Conservation (phyloP, 495 filamentous ascomycete species). For the Patellaria atrata region DNA sequence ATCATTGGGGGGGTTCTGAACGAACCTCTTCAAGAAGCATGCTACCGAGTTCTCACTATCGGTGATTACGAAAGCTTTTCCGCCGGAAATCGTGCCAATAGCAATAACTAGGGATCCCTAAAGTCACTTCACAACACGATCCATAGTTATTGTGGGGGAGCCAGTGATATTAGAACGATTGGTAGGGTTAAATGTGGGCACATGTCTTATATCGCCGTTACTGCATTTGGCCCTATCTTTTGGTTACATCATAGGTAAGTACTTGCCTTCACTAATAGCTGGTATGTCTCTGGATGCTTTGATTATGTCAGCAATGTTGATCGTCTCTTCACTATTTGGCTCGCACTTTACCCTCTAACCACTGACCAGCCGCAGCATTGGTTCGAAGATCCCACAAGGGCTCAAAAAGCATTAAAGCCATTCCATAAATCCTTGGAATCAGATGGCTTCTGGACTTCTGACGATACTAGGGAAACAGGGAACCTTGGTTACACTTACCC, state of each 20-base stretch:
- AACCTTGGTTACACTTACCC: constrained; percentile 12
- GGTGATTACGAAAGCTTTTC: constrained; percentile 7
- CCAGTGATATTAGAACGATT: too few relatives aligned
- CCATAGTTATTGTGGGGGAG: constrained; percentile 10
- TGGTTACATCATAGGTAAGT: constrained; percentile 14
- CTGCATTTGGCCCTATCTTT: constrained; percentile 17
- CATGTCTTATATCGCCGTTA: constrained; percentile 8
- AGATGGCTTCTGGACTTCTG: constrained; percentile 13
- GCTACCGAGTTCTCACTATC: constrained; percentile 8
- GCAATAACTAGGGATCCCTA: constrained; percentile 9
- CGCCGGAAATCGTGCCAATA: background rate
- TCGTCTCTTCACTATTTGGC: constrained; percentile 11
- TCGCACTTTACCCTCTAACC: constrained; percentile 13
- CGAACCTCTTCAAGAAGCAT: too few relatives aligned
- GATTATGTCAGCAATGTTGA: constrained; percentile 12
- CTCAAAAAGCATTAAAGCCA: too few relatives aligned
- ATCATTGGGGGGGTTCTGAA: too few relatives aligned
- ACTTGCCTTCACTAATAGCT: too few relatives aligned
- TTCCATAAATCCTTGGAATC: too few relatives aligned
- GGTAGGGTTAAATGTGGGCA: too few relatives aligned
- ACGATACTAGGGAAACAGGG: constrained; percentile 3
- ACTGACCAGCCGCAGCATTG: too few relatives aligned
- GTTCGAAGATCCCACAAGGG: too few relatives aligned
- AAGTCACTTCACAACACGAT: constrained; percentile 12
- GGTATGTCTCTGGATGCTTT: too few relatives aligned